Evolutionary conservation across 495 filamentous ascomycete genomes (phyloP).

Genomic region (Rostrohypoxylon terebratum): DNA sequence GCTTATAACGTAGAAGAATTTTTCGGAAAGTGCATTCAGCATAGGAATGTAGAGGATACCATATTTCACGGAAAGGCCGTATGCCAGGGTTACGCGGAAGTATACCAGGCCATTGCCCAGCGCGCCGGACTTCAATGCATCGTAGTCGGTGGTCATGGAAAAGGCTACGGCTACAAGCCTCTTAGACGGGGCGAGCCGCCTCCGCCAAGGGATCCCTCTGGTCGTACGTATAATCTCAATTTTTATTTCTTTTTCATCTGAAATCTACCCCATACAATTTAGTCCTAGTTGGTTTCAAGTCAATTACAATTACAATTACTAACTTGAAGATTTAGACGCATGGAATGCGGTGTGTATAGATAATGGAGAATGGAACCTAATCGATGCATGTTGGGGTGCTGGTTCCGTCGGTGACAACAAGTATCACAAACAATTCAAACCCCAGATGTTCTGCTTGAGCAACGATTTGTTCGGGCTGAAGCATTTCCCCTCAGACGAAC

Average conservation of each 20-base stretch:
- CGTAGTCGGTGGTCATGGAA: constrained; percentile 83
- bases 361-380: constrained; percentile 86
- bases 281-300: not conserved
- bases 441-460: constrained; percentile 77
- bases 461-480: constrained; percentile 83
- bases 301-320: constrained; percentile 1
- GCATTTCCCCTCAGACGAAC: constrained; percentile 80
- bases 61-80: constrained; percentile 83
- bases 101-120: constrained; percentile 79
- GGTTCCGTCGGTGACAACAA: constrained; percentile 66
- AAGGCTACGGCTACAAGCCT: constrained; percentile 78
- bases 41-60: constrained; percentile 74
- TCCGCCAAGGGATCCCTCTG: constrained; percentile 66
- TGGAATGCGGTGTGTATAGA: constrained; percentile 95
- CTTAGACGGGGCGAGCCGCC: constrained; percentile 65
- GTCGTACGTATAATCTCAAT: constrained; percentile 45
- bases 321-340: constrained; percentile 66
- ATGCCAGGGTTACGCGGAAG: constrained; percentile 89
- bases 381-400: constrained; percentile 94
- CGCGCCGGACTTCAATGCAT: constrained; percentile 78
- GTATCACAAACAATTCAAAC: constrained; percentile 77
- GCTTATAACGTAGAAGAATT: constrained; percentile 82
- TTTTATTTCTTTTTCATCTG: not conserved
- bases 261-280: not conserved
- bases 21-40: constrained; percentile 72